These are phyloP conservation scores for Carex pumila DNA, from an alignment of 176 grass and related monocot genomes.

Conservation along the genomic window DNA sequence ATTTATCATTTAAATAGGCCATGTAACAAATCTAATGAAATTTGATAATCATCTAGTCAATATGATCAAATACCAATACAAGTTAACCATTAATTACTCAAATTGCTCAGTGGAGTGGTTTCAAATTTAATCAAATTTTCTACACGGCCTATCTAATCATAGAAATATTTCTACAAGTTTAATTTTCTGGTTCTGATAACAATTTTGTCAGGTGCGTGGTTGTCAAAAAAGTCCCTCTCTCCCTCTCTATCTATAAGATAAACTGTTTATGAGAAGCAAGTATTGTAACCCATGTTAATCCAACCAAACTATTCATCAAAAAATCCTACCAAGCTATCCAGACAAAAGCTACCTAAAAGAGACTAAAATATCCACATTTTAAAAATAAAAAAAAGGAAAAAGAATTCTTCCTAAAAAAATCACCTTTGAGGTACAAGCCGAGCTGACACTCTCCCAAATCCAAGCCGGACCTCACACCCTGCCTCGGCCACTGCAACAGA, in stretches of 20 bases:
- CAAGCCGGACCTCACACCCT: conserved; percentile 56
- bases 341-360: background rate
- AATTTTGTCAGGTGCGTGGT: background rate
- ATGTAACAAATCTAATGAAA: background rate
- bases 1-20: background rate
- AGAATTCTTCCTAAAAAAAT: background rate
- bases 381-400: background rate
- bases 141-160: background rate
- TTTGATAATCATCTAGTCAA: background rate
- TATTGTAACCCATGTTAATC: background rate
- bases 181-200: background rate
- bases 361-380: background rate
- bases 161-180: background rate
- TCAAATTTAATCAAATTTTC: background rate
- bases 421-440: conserved; percentile 80
- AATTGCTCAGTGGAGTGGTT: background rate
- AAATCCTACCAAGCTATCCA: background rate
- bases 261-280: background rate
- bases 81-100: background rate
- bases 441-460: conserved; percentile 42
- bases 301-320: background rate
- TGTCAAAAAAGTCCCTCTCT: too few relatives aligned
- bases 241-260: background rate
- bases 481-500: conserved; percentile 39
- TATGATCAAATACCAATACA: background rate